phyloP scores from a whole-genome alignment of 805 yeast species.

The Lipomyces sp. region DNA sequence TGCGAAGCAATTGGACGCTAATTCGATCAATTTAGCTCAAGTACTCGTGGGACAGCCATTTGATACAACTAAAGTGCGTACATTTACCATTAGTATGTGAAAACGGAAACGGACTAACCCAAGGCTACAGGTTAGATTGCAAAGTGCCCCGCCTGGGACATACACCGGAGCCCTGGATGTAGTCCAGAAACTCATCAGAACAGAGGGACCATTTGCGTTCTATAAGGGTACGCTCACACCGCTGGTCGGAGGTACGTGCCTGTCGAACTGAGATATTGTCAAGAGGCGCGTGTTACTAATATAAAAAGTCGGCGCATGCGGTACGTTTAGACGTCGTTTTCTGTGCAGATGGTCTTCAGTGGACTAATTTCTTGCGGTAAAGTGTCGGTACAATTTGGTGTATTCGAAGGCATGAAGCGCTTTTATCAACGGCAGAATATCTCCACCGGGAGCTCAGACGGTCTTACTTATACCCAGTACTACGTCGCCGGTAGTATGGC shows the following conservation, averaged over 20 bases:
- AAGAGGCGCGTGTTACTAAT: constrained; percentile 40
- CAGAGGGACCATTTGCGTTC: constrained; percentile 86
- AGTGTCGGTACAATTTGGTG: constrained; percentile 90
- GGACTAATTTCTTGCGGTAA: background rate
- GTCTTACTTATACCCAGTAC: constrained; percentile 64
- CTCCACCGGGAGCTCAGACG: constrained; percentile 41
- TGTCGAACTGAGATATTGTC: constrained; percentile 20
- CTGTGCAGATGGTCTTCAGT: constrained; percentile 1
- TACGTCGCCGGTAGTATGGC: constrained; percentile 88
- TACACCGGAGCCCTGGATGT: constrained; percentile 79
- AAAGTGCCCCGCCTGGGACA: constrained; percentile 79
- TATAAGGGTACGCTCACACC: constrained; percentile 96
- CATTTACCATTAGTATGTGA: background rate
- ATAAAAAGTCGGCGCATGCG: constrained; percentile 82
- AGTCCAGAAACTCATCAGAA: constrained; percentile 65
- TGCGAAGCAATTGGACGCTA: background rate
- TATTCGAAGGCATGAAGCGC: constrained; percentile 92
- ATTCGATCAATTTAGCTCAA: constrained; percentile 59
- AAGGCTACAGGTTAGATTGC: constrained; percentile 74
- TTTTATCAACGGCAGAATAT: constrained; percentile 56
- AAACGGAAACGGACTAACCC: background rate
- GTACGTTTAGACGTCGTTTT: constrained; percentile 18
- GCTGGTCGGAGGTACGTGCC: constrained; percentile 64
- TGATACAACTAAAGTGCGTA: constrained; percentile 38
- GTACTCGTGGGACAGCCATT: constrained; percentile 82